Evolutionary conservation across 2,329 filamentous ascomycete species (phyloP).

Genomic region (Thelonectria rubi): DNA sequence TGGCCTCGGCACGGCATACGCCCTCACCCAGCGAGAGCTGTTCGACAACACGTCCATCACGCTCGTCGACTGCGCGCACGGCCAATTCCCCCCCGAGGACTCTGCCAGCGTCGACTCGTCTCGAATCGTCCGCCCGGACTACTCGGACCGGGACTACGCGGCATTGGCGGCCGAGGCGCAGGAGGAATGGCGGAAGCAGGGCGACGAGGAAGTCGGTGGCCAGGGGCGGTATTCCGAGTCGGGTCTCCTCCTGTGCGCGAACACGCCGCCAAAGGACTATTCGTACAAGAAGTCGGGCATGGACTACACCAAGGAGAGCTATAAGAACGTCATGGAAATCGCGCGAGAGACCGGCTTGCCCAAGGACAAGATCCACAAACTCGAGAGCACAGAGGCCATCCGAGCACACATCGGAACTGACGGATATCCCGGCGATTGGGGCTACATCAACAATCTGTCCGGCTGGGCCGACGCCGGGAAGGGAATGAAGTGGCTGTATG

Average conservation of each 20-base stretch:
- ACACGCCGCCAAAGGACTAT: constrained; percentile 49
- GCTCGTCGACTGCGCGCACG: constrained; percentile 64
- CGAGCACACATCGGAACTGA: constrained; percentile 56
- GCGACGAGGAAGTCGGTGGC: constrained; percentile 64
- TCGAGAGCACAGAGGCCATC: constrained; percentile 58
- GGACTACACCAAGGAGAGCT: constrained; percentile 68
- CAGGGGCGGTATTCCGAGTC: constrained; percentile 75
- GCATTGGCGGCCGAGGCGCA: constrained; percentile 77
- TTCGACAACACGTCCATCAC: constrained; percentile 65
- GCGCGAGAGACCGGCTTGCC: constrained; percentile 50
- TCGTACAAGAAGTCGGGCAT: constrained; percentile 55
- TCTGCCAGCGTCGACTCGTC: constrained; percentile 70
- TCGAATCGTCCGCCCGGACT: constrained; percentile 77
- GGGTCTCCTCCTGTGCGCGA: constrained; percentile 72
- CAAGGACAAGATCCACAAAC: constrained; percentile 53
- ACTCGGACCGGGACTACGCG: constrained; percentile 81
- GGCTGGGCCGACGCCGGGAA: constrained; percentile 85
- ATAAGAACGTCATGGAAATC: constrained; percentile 67
- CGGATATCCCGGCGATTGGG: constrained; percentile 67
- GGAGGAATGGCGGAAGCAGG: constrained; percentile 70
- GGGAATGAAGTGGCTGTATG: constrained; percentile 71
- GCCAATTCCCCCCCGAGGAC: constrained; percentile 68
- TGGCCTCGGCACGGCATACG: constrained; percentile 69
- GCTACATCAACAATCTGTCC: constrained; percentile 77
- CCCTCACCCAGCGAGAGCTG: constrained; percentile 69